A percentile compares a stretch with the other conserved stretches of the same genome.
Conservation (phyloP, 495 filamentous ascomycete species). For the Aspergillus hancockii region DNA sequence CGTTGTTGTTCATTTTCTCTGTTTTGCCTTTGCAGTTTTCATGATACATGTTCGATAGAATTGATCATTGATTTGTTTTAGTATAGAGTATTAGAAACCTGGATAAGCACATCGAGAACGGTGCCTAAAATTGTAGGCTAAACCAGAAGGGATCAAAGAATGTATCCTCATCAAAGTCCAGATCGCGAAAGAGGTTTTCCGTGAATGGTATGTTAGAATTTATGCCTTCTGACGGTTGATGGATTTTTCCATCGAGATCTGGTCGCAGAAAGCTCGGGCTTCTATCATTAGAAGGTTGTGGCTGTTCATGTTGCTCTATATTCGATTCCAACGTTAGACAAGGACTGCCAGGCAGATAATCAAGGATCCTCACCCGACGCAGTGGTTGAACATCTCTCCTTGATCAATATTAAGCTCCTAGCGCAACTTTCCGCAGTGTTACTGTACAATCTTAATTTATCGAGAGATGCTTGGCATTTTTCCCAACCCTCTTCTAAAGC, state of each 20-base stretch:
- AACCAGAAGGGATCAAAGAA: constrained; percentile 5
- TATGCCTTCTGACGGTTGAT: not conserved
- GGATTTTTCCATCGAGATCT: not conserved
- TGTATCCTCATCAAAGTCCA: constrained; percentile 5
- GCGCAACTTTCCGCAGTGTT: constrained; percentile 4
- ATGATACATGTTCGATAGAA: too few relatives aligned
- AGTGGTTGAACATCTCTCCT: constrained; percentile 1
- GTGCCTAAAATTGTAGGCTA: not conserved
- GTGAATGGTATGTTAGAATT: not conserved
- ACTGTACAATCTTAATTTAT: constrained; percentile 1
- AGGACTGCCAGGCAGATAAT: too few relatives aligned
- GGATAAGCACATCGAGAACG: not conserved
- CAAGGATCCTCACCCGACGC: too few relatives aligned
- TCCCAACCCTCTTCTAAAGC: constrained; percentile 5
- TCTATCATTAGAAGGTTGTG: not conserved
- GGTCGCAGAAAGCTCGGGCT: not conserved
- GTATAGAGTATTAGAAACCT: not conserved
- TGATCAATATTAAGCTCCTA: not conserved
- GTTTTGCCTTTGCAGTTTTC: too few relatives aligned
- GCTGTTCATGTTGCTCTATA: not conserved
- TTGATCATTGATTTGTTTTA: not conserved
- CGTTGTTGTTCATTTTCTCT: too few relatives aligned
- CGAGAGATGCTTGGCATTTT: not conserved
- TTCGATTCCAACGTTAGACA: not conserved
- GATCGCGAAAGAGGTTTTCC: not conserved